Evolutionary conservation across 352 stramenopile genomes (phyloP), one percentile per base, ranked within the genome.

Genomic region (Elongisporangium anandrum): DNA sequence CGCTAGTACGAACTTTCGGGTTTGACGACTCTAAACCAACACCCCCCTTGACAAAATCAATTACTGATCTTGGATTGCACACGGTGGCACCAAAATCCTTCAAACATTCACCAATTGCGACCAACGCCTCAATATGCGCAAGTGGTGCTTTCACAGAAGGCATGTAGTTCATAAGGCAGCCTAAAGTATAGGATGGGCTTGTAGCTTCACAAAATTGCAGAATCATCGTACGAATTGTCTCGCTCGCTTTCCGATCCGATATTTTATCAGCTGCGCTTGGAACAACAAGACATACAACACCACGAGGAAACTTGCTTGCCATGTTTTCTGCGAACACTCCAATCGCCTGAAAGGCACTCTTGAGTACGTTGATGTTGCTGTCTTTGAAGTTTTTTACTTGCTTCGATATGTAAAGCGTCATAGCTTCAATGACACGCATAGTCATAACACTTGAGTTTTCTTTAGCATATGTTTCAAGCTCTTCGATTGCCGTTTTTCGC

Each of bases 321-420:
- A 69, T 69, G 29, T 69, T 72, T 48, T 86, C 77, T 9, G 87
- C 83, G 61, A 95, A 91, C 5, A 69, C 84, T 12, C 75, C 84
- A 4, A 96, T 69, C 1, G 85, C 87, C 59, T 95, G 76, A 48
- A 96, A 96, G 12, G 85, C 76, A 58, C 85, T 91, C 54, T 89
- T 91, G 15, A 96, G 57, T 3, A 95, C 87, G 54, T 96, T 94
- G 59, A 96, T 90, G 60, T 96, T 96, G 66, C 81, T 94, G 60
- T 96, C 87, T 56, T 91, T 92, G 59, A 96, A 94, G 51, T 90
- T 75, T 56, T 95, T 95, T 10, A 92, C 81, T 68, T 92, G 75
- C 38, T 85, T 87, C 20, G 69, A 63, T 54, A 94, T 39, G 63
- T 85, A 91, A 34, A 94, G 53, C 8, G 81, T 87, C 41, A 96